Base-by-base conservation (phyloP, 176 grass and related monocot genomes). In the Triticum urartu region DNA sequence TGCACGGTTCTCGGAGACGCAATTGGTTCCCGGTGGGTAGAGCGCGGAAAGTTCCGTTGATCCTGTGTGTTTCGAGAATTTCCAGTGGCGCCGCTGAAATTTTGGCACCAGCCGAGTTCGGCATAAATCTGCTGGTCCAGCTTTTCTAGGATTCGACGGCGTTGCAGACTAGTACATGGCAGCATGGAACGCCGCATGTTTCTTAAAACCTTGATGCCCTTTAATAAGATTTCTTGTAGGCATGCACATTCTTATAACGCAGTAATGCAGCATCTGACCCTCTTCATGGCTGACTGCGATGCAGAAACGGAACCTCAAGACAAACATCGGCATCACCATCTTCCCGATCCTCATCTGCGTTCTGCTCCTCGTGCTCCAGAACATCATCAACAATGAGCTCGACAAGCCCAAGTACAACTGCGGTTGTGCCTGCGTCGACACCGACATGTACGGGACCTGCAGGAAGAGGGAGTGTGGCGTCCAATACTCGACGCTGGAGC, bases 261-360 rank as follows among this genome's bases (percentile, higher is more conserved):
- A 21, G 10, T 30, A 45, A 33, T n/a, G 43, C 68, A 74, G 5
- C 7, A n/a, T 68, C 82, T 89, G 7, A 79, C 52, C 42, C 30
- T 68, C 2, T 34, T 75, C 21, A 34, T 50, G 58, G 21, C 28
- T 62, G 38, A 26, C 28, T 52, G 74, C 5, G 28, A 32, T 87
- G 69, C 93, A 95, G 96, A 94, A 89, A 81, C 74, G 92, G 75
- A 98, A 98, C 76, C 81, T 92, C 47, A 94, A 83, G 91, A 94
- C 93, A 33, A 98, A 98, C 88, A 79, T 90, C 0, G 74, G 93
- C 80, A 92, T 95, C 77, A 85, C 91, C 22, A 34, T 88, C 8
- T 98, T 94, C 85, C 96, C 96, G 0, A 32, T 98, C 73, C 21
- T 98, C 38, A 72, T 98, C 38, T 98, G 96, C 11, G 64, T 94